phyloP scores from a whole-genome alignment of 2,329 filamentous ascomycete genomes.

The Byssoonygena ceratinophila region DNA sequence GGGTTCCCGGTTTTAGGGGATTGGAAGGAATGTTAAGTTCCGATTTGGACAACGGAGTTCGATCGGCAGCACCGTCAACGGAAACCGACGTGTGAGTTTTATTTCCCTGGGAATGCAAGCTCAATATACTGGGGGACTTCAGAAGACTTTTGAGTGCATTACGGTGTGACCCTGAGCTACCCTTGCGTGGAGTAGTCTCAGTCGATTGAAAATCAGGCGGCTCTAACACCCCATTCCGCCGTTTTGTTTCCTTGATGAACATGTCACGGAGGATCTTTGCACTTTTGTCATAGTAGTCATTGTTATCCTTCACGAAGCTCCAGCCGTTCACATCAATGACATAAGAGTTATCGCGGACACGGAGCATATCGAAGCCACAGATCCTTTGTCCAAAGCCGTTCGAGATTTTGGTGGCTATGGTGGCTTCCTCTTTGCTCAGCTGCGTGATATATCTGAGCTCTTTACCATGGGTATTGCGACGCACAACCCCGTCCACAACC shows the following conservation, averaged over 20 bases:
- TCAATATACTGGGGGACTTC: constrained; percentile 55
- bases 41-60: neutral
- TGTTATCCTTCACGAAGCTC: constrained; percentile 99
- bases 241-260: constrained; percentile 65
- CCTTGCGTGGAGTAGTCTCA: constrained; percentile 30
- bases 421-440: constrained; percentile 66
- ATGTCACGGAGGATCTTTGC: constrained; percentile 76
- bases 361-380: constrained; percentile 87
- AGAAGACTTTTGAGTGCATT: constrained; percentile 49
- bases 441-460: constrained; percentile 91
- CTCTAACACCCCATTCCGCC: constrained; percentile 27
- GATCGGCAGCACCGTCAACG: constrained; percentile 31
- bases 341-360: constrained; percentile 80
- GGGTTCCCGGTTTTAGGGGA: neutral
- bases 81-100: constrained; percentile 36
- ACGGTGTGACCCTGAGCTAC: constrained; percentile 35
- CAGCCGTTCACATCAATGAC: constrained; percentile 99
- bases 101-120: constrained; percentile 39
- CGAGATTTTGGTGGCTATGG: constrained; percentile 81
- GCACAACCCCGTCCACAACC: constrained; percentile 89
- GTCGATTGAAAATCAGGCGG: constrained; percentile 27
- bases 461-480: constrained; percentile 93
- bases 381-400: constrained; percentile 87
- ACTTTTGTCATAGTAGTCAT: constrained; percentile 92
- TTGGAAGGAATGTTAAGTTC: neutral